A percentile compares a stretch with the other conserved stretches of the same genome.
Evolutionary conservation across 495 filamentous ascomycete genomes (phyloP).

Genomic region (Neurospora sp.): DNA sequence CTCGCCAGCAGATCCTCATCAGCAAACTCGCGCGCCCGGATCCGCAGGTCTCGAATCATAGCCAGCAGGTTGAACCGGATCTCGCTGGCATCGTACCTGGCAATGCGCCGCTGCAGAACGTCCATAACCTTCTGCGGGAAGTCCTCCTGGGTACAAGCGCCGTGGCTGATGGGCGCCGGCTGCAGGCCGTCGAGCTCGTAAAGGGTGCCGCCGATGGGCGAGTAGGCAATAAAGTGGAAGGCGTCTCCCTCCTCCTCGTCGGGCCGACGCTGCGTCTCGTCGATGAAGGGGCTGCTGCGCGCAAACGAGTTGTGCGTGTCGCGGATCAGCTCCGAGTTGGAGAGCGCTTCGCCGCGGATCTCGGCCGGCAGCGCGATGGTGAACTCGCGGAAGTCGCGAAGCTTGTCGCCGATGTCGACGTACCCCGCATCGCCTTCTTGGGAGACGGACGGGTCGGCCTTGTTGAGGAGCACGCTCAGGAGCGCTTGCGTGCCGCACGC

Average conservation of each 20-base stretch:
- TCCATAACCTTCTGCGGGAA: constrained; percentile 81
- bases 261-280: constrained; percentile 63
- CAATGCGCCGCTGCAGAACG: constrained; percentile 75
- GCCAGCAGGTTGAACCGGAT: constrained; percentile 95
- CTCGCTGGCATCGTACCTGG: constrained; percentile 73
- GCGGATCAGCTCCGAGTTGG: constrained; percentile 71
- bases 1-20: constrained; percentile 66
- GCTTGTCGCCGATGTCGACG: constrained; percentile 46
- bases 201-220: constrained; percentile 61
- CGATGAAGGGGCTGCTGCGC: constrained; percentile 75
- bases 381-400: constrained; percentile 84
- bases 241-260: constrained; percentile 62
- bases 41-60: constrained; percentile 71
- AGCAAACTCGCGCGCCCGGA: constrained; percentile 68
- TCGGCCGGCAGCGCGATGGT: constrained; percentile 79
- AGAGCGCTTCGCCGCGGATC: constrained; percentile 49
- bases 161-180: constrained; percentile 84
- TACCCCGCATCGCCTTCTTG: constrained; percentile 7
- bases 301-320: constrained; percentile 93
- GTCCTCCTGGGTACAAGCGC: constrained; percentile 51
- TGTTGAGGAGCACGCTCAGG: constrained; percentile 85
- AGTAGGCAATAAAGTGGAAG: constrained; percentile 98
- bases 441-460: constrained; percentile 34
- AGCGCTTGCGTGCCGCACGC: constrained; percentile 96
- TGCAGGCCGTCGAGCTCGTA: constrained; percentile 96